Evolutionary conservation across 108 stramenopile genomes (phyloP).

Genomic region (Nitzschia inconspicua): DNA sequence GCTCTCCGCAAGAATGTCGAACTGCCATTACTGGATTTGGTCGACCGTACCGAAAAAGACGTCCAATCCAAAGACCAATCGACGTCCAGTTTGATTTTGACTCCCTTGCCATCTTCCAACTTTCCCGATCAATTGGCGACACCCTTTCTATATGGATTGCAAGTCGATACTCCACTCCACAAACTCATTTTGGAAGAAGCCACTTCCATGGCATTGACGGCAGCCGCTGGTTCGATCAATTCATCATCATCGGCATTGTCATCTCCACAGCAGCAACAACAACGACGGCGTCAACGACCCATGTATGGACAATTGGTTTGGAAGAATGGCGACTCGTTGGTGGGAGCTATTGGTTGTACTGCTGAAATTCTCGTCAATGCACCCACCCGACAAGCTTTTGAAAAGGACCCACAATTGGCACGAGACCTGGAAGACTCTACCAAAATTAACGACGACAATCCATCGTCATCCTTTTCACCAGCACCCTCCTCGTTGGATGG

Average conservation of each 20-base stretch:
- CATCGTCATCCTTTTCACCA: too few relatives aligned
- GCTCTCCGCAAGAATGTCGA: constrained; percentile 10
- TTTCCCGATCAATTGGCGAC: constrained; percentile 70
- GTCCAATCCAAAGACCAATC: not conserved
- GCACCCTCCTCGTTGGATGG: constrained; percentile 11
- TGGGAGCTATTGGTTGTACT: constrained; percentile 79
- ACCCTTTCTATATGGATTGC: constrained; percentile 61
- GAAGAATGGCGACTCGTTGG: constrained; percentile 33
- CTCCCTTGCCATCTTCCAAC: constrained; percentile 71
- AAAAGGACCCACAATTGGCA: not conserved
- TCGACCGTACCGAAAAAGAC: constrained; percentile 2
- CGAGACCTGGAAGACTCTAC: constrained; percentile 14
- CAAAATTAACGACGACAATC: not conserved
- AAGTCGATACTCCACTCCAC: constrained; percentile 53
- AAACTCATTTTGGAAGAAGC: constrained; percentile 66
- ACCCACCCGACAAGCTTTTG: constrained; percentile 1
- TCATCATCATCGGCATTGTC: not conserved
- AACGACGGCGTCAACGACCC: too few relatives aligned
- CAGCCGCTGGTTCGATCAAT: not conserved
- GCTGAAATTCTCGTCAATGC: constrained; percentile 59
- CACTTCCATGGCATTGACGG: constrained; percentile 6
- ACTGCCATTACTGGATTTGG: constrained; percentile 21
- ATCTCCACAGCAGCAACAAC: not conserved
- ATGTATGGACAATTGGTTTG: constrained; percentile 68
- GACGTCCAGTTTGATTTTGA: too few relatives aligned